Percentiles rank a stretch among this genome's conserved stretches.
These are phyloP conservation scores for Colletotrichum cereale DNA, from an alignment of 2,329 filamentous ascomycete species.

Conservation along the genomic window DNA sequence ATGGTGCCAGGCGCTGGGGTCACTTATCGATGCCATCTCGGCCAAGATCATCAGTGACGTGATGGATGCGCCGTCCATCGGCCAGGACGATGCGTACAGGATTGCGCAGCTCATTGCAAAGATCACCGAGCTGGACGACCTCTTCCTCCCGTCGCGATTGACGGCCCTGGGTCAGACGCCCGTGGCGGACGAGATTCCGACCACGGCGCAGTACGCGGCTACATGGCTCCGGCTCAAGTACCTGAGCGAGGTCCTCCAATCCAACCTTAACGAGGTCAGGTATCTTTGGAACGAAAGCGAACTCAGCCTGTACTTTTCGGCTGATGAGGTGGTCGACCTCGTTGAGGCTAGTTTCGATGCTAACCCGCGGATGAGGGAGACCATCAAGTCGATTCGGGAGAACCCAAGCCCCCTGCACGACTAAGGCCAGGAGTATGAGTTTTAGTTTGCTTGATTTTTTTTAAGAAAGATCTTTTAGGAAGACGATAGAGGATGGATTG, in stretches of 20 bases:
- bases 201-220: slow-evolving; percentile 71
- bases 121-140: slow-evolving; percentile 69
- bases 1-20: slow-evolving; percentile 73
- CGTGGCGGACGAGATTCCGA: slow-evolving; percentile 59
- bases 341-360: slow-evolving; percentile 74
- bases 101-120: slow-evolving; percentile 70
- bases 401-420: slow-evolving; percentile 58
- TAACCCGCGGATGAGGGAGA: slow-evolving; percentile 69
- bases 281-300: slow-evolving; percentile 76
- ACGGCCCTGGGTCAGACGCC: slow-evolving; percentile 41
- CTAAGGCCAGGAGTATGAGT: slow-evolving; percentile 27
- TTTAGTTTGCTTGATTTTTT: no score
- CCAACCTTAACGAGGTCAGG: slow-evolving; percentile 73
- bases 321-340: slow-evolving; percentile 72
- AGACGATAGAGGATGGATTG: slow-evolving; percentile 3
- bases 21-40: slow-evolving; percentile 69
- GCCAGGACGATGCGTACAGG: slow-evolving; percentile 73
- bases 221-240: slow-evolving; percentile 75
- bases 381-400: slow-evolving; percentile 68
- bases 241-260: slow-evolving; percentile 74
- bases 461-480: no score
- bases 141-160: slow-evolving; percentile 65
- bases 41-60: slow-evolving; percentile 72
- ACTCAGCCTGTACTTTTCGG: slow-evolving; percentile 72
- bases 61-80: slow-evolving; percentile 71